These are phyloP conservation scores for Phytopythium litorale DNA, from an alignment of 352 stramenopile species.

Conservation along the genomic window DNA sequence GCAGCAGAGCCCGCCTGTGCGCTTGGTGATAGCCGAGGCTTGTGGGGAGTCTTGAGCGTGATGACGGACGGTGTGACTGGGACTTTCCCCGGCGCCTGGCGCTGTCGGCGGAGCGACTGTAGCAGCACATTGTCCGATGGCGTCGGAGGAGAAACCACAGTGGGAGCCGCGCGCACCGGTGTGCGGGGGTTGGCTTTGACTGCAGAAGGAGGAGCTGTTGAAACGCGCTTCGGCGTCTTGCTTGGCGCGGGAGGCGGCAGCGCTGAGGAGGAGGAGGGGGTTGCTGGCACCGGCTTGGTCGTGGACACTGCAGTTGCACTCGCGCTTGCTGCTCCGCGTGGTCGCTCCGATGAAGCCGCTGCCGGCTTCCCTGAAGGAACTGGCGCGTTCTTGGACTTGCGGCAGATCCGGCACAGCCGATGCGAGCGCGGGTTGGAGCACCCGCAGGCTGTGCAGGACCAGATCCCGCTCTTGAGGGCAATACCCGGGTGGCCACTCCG, in stretches of 20 bases:
- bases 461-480: constrained; percentile 37
- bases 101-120: background rate
- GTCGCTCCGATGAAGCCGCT: background rate
- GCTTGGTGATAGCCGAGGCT: background rate
- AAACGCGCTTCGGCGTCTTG: background rate
- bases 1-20: background rate
- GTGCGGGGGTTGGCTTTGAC: background rate
- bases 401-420: constrained; percentile 47
- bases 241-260: constrained; percentile 1
- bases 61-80: constrained; percentile 4
- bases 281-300: background rate
- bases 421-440: constrained; percentile 46
- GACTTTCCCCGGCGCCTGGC: background rate
- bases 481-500: constrained; percentile 10
- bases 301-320: background rate
- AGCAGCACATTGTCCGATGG: background rate
- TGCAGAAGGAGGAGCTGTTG: background rate
- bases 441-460: constrained; percentile 48
- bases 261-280: background rate
- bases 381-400: constrained; percentile 17
- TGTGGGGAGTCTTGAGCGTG: constrained; percentile 2
- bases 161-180: background rate
- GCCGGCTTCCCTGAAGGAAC: background rate
- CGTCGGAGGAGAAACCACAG: background rate
- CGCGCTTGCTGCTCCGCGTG: background rate